A percentile compares a stretch with the other conserved stretches of the same genome.
These are phyloP conservation scores for Rugiboletus extremiorientalis DNA, from an alignment of 1,284 basidiomycete species.

Conservation along the genomic window DNA sequence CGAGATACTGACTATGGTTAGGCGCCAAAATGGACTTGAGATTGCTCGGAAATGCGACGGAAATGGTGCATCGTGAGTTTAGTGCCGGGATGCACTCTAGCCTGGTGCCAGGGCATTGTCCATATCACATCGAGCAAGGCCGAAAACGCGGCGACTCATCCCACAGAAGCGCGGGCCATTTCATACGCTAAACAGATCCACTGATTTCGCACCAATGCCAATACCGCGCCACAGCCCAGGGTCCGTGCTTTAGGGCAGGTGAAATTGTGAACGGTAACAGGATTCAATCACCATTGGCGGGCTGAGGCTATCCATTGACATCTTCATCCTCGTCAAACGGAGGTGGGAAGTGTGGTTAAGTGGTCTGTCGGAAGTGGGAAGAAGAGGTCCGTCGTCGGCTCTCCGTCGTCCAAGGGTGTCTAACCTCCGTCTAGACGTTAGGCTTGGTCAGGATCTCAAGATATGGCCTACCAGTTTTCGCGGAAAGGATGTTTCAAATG, in stretches of 20 bases:
- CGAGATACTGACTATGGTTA: constrained; percentile 19
- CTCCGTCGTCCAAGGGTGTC: background rate
- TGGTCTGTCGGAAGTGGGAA: constrained; percentile 49
- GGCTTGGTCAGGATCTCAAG: constrained; percentile 30
- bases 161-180: constrained; percentile 12
- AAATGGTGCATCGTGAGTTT: constrained; percentile 25
- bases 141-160: constrained; percentile 11
- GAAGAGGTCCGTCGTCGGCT: constrained; percentile 31
- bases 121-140: constrained; percentile 12
- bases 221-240: constrained; percentile 28
- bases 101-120: constrained; percentile 6
- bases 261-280: constrained; percentile 13
- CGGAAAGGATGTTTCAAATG: constrained; percentile 88
- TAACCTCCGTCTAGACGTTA: constrained; percentile 19
- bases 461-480: constrained; percentile 77
- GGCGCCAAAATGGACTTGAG: constrained; percentile 18
- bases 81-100: constrained; percentile 16
- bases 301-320: constrained; percentile 34
- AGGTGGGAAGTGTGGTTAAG: constrained; percentile 45
- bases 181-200: constrained; percentile 14
- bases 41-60: constrained; percentile 28
- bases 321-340: constrained; percentile 42
- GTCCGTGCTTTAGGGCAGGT: constrained; percentile 36
- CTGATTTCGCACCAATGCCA: background rate
- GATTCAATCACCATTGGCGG: constrained; percentile 20